Evolutionary conservation across 768 basidiomycete species (phyloP).

Genomic region (Suillus subaureus): DNA sequence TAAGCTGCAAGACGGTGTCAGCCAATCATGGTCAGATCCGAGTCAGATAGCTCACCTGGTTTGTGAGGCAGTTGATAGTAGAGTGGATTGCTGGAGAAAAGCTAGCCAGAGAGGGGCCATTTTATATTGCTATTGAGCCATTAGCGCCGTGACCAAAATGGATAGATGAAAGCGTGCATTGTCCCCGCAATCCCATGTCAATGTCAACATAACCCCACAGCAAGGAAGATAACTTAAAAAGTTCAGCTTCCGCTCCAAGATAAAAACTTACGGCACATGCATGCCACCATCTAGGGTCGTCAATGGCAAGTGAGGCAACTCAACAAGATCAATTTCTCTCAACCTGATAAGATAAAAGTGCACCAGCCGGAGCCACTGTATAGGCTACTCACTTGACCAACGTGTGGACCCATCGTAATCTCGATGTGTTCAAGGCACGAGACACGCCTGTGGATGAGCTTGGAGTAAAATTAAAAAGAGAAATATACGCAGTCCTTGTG

Average conservation of each 20-base stretch:
- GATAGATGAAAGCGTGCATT: not conserved
- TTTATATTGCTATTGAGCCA: not conserved
- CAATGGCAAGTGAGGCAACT: not conserved
- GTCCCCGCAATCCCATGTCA: not conserved
- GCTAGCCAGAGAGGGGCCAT: not conserved
- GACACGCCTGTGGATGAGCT: not conserved
- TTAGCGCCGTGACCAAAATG: not conserved
- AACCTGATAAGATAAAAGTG: not conserved
- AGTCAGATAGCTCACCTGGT: not conserved
- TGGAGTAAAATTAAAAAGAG: not conserved
- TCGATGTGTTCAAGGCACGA: not conserved
- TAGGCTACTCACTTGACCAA: not conserved
- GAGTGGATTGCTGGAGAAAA: not conserved
- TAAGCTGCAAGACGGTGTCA: not conserved
- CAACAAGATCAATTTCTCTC: not conserved
- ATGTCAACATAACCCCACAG: not conserved
- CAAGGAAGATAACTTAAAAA: not conserved
- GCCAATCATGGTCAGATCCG: not conserved
- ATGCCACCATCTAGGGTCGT: not conserved
- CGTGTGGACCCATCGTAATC: not conserved
- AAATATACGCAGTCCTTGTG: not conserved
- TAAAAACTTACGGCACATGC: not conserved
- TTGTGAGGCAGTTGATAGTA: not conserved
- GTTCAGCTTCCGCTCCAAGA: not conserved
- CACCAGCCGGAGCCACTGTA: not conserved